Evolutionary conservation across 108 stramenopile genomes (phyloP).

Genomic region (Nitzschia sp.): DNA sequence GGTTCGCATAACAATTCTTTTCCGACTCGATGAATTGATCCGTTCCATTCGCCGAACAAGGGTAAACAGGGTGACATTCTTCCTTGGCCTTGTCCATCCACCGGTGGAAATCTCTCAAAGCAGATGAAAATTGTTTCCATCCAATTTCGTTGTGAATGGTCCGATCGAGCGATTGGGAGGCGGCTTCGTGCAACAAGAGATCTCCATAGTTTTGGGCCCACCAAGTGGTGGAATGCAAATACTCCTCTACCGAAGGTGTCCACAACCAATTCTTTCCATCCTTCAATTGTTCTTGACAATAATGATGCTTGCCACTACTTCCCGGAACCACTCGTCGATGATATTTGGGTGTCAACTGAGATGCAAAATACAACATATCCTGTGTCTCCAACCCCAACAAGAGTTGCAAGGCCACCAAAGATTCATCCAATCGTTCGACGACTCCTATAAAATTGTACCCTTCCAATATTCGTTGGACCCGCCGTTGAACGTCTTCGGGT

Average conservation of each 20-base stretch:
- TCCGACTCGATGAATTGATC: conserved; percentile 1
- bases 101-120: conserved; percentile 13
- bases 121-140: conserved; percentile 15
- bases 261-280: not conserved
- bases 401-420: conserved; percentile 44
- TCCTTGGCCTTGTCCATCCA: conserved; percentile 4
- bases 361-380: conserved; percentile 26
- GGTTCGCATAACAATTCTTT: conserved; percentile 10
- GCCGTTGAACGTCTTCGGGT: conserved; percentile 8
- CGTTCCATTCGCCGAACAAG: conserved; percentile 33
- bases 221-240: conserved; percentile 13
- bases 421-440: conserved; percentile 57
- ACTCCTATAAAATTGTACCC: conserved; percentile 47
- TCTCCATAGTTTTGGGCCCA: conserved; percentile 36
- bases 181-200: conserved; percentile 31
- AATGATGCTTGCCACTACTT: not conserved
- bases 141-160: conserved; percentile 35
- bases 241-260: not conserved
- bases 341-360: not conserved
- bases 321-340: not conserved
- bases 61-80: conserved; percentile 14
- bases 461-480: conserved; percentile 29
- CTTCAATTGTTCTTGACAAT: conserved; percentile 1
- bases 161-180: conserved; percentile 27
- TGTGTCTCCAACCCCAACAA: conserved; percentile 32